Conservation (phyloP, 345 rosid genomes). For the Theobroma cacao region DNA sequence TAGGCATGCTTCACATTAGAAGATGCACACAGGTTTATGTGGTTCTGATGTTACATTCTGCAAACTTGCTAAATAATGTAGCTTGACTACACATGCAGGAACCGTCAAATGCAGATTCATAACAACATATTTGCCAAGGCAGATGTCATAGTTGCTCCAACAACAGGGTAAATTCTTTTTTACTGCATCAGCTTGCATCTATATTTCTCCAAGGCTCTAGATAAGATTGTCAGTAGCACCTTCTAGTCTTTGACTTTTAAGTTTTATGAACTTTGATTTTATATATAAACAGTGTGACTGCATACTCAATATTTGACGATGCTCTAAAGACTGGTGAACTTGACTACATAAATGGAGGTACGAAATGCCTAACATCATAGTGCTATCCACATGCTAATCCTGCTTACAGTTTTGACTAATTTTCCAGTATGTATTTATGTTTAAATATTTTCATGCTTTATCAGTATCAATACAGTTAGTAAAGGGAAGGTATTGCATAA, state of each 20-base stretch:
- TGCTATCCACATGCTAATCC: neutral
- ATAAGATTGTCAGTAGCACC: neutral
- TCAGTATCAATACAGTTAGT: neutral
- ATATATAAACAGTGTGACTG: slow-evolving; percentile 48
- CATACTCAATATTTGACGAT: slow-evolving; percentile 50
- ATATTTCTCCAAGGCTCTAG: neutral
- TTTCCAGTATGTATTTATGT: neutral
- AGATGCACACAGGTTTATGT: neutral
- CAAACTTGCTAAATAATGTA: neutral
- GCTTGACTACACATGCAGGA: slow-evolving; percentile 37
- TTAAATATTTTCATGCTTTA: neutral
- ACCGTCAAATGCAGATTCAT: slow-evolving; percentile 54
- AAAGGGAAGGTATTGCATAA: neutral
- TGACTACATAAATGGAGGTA: slow-evolving; percentile 79
- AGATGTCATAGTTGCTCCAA: slow-evolving; percentile 67
- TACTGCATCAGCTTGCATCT: neutral
- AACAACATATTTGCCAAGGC: slow-evolving; percentile 44
- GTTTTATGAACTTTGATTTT: neutral
- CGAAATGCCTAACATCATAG: neutral
- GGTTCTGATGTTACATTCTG: slow-evolving; percentile 5
- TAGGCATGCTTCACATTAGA: neutral
- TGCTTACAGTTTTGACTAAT: neutral
- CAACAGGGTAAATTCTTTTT: slow-evolving; percentile 53
- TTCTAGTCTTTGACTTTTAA: neutral
- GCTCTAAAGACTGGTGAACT: slow-evolving; percentile 60